Base-by-base conservation (phyloP, 371 early-diverging fungal species). In the Mortierella sp. region DNA sequence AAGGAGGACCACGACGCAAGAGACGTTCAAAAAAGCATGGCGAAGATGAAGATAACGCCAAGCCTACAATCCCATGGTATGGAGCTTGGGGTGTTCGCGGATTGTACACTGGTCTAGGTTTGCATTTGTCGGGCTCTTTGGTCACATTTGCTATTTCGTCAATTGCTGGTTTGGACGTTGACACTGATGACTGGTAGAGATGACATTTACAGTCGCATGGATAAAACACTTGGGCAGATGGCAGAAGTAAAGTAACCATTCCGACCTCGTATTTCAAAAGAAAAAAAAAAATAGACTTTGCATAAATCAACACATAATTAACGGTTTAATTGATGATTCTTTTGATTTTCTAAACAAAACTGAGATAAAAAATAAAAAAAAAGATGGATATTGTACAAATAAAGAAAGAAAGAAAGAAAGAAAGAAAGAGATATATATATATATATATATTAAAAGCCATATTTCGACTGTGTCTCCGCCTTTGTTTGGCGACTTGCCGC, bases 101-200 rank as follows among this genome's bases (percentile, higher is more conserved):
- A 5, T 77, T 97, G 63, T 97, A 95, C 77, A 90, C 91, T 60
- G 96, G 96, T 6, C 88, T 96, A 41, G 85, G 89, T 33, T 86
- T 93, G 81, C 92, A 94, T 67, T 66, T 94, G 48, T 86, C 88
- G 9, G 88, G 88, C 4, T 92, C 91, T 65, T 76, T 91, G 15
- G 84, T 86, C 65, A 74, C 89, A 4, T 93, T 92, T 84, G 86
- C 87, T 2, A 84, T 91, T 48, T 86, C 88, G 52, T 83, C 87
- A 2, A 72, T 90, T 36, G 87, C 88, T 63, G 88, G 86, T 3
- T 76, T 88, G 57, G 86, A 90, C 71, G 88, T 85, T 80, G 90
- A 84, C 45, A 79, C 63, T 22, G 83, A 84, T 24, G 83, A 84
- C 55, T 73, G 70, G 69, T 77, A 69, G 36, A 66, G 10, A 28